Base-by-base conservation (phyloP, 1,284 basidiomycete genomes). In the Taiwanofungus camphoratus region DNA sequence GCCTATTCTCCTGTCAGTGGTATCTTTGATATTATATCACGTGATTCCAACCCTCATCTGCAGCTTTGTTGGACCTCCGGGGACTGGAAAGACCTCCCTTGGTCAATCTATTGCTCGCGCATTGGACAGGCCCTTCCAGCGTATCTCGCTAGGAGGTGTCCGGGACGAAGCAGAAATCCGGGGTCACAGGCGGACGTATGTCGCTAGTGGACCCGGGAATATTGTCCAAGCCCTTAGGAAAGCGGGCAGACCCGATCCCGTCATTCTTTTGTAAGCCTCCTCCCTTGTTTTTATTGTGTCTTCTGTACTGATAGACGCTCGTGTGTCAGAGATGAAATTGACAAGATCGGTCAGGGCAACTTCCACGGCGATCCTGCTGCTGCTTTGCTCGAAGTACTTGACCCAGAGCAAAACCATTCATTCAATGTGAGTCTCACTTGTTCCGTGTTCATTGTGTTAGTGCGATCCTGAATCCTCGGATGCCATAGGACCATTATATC, bases 121-220 rank as follows among this genome's bases (percentile, higher is more conserved):
- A 0, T 73, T 95, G 13, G 73, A 77, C 43, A 70, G 91, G 46
- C 88, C 92, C 1, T 95, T 94, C 76, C 90, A 92, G 63, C 79
- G 92, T 27, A 92, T 95, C 58, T 88, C 89, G n/a, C 76, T 95
- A 1, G 92, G 92, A 30, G 92, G 92, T 41, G 83, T 95, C 9
- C 78, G 88, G 6, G 92, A 95, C 54, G 92, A 94, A 51, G 91
- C 89, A 4, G 92, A 94, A 64, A 92, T 94, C 55, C 78, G 83
- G 46, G 91, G 91, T 12, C 92, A 94, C 54, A 70, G 92, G 43
- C 72, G 92, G 46, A 95, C 92, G n/a, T 94, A 93, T 54, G 89
- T 92, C 19, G 89, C 89, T 7, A 84, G 86, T 42, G 86, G 87
- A 2, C 87, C 92, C 1, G 90, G 92, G 3, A 70, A 88, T 52